Base-by-base conservation (phyloP, 2,329 filamentous ascomycete genomes). In the Aureobasidium leucospermi region DNA sequence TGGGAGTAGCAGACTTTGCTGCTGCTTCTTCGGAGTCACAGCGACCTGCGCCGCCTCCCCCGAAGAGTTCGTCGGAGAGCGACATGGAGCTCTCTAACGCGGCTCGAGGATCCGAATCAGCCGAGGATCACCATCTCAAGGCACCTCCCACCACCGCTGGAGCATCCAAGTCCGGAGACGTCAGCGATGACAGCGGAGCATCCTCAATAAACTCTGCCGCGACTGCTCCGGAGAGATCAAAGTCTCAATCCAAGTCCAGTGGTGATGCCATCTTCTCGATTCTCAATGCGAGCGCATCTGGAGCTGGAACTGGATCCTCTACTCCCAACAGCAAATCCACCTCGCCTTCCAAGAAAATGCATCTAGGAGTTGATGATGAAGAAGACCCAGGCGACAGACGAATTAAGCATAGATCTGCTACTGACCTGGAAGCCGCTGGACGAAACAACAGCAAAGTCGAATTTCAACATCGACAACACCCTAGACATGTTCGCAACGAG, bases 371-470 rank as follows among this genome's bases (percentile, higher is more conserved):
- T 7, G 39, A 56, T 5, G 51, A 36, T 6, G 42, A 58, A 28
- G 55, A 58, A 31, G 55, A 58, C 6, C 34, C 55, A 8, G 55
- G 55, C n/a, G 43, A 39, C 13, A 38, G 42, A 29, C 43, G 42
- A 29, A 39, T 58, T 34, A 47, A 58, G 34, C 23, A 39, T 23
- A 58, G 55, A 15, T 58, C 55, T 58, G 55, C 55, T 19, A 58
- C 55, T 34, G 55, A 58, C n/a, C 5, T 58, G 43, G 42, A 58
- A 32, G 19, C 19, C 4, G 31, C 32, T 31, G 55, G 41, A 31
- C 42, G 42, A 6, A 31, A 39, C 9, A 4, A 34, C 9, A 48
- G 2, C 36, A 19, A n/a, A 32, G 5, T 58, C 42, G 43, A 38
- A n/a, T 45, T 57, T 4, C 39, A 46, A 45, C 28, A 47, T 16